Evolutionary conservation across 768 basidiomycete species (phyloP).

Genomic region (Clavulina sp.): DNA sequence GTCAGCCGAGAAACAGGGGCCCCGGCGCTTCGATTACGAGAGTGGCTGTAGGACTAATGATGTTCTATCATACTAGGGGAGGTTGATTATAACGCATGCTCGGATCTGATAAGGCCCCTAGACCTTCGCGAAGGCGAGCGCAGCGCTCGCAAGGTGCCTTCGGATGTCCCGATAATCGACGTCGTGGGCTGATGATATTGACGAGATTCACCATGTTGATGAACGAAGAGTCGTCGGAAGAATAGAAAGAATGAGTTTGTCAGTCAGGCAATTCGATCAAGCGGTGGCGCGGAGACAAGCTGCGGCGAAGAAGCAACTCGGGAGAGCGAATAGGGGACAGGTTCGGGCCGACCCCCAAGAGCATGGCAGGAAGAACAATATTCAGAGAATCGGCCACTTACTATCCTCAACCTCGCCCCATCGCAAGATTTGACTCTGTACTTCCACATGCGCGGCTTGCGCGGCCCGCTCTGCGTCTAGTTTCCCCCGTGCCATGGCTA

Average conservation of each 20-base stretch:
- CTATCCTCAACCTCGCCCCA: conserved; percentile 99
- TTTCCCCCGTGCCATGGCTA: conserved; percentile 64
- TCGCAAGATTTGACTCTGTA: conserved; percentile 82
- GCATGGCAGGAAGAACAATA: background rate
- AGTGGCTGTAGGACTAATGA: too few relatives aligned
- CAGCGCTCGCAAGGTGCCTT: conserved; percentile 65
- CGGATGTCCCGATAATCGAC: conserved; percentile 93
- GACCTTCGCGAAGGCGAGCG: conserved; percentile 30
- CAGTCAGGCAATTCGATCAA: too few relatives aligned
- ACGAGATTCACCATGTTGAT: background rate
- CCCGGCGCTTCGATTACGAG: too few relatives aligned
- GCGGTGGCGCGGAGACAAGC: too few relatives aligned
- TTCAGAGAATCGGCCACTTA: conserved; percentile 31
- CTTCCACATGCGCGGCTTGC: conserved; percentile 76
- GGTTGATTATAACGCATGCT: too few relatives aligned
- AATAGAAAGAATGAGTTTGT: too few relatives aligned
- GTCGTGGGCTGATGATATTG: conserved; percentile 59
- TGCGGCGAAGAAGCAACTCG: too few relatives aligned
- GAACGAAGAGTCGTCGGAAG: background rate
- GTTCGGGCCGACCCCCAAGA: too few relatives aligned
- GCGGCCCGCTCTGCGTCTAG: conserved; percentile 74
- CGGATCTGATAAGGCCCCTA: too few relatives aligned
- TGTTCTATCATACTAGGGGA: too few relatives aligned
- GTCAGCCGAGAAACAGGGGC: too few relatives aligned
- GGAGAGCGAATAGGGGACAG: too few relatives aligned